A percentile compares a stretch with the other conserved stretches of the same genome.
Conservation (phyloP, 2,329 filamentous ascomycete species). For the Neofusicoccum laricinum region DNA sequence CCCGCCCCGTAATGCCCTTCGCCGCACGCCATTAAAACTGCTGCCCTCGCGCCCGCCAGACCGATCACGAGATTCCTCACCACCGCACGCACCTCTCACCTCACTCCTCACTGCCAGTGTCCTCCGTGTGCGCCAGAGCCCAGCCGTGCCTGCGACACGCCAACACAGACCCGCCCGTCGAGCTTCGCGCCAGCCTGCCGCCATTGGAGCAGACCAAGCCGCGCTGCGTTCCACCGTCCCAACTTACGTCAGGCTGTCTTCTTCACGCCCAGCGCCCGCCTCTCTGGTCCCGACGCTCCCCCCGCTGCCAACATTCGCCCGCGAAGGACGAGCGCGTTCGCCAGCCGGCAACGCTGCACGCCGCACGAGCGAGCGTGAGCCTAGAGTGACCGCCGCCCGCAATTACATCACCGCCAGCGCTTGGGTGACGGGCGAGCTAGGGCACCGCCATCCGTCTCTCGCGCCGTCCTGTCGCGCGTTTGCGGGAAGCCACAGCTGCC, state of each 20-base stretch:
- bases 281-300: not conserved
- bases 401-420: not conserved
- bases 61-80: slow-evolving; percentile 7
- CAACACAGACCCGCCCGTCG: not conserved
- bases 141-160: not conserved
- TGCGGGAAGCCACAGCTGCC: slow-evolving; percentile 7
- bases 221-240: not conserved
- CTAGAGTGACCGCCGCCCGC: not conserved
- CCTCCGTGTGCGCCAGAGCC: too few relatives aligned
- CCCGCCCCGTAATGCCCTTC: slow-evolving; percentile 3
- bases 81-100: not conserved
- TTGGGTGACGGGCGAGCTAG: not conserved
- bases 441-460: not conserved
- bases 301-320: not conserved
- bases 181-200: not conserved
- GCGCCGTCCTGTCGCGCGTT: slow-evolving; percentile 2
- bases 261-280: not conserved
- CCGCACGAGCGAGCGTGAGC: not conserved
- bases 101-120: not conserved
- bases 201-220: slow-evolving; percentile 1
- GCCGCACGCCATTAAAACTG: slow-evolving; percentile 14
- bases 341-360: slow-evolving; percentile 3
- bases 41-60: not conserved
- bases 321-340: not conserved
- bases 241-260: slow-evolving; percentile 7